These are phyloP conservation scores for Tulasnella sp. DNA, from an alignment of 768 basidiomycete species.

Conservation along the genomic window DNA sequence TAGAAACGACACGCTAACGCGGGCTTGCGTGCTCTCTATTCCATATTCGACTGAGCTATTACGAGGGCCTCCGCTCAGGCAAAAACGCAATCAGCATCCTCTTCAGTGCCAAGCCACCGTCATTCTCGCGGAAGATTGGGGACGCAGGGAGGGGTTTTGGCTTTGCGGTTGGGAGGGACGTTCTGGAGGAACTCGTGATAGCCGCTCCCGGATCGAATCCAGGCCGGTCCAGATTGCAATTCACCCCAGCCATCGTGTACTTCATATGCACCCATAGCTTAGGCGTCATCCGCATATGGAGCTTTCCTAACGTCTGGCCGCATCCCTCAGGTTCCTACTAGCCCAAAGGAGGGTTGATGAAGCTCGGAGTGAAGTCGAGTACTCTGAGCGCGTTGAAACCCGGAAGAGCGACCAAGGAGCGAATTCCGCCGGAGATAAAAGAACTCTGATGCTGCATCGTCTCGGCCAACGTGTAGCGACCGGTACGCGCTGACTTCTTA, in stretches of 20 bases:
- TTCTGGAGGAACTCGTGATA: conserved; percentile 87
- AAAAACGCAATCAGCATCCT: conserved; percentile 95
- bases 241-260: not conserved
- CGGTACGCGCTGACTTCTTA: no score
- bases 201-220: conserved; percentile 75
- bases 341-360: not conserved
- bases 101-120: conserved; percentile 83
- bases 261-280: no score
- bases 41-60: conserved; percentile 97
- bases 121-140: conserved; percentile 97
- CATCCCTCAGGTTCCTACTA: not conserved
- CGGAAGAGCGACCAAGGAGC: not conserved
- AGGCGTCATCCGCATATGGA: no score
- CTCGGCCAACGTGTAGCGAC: no score
- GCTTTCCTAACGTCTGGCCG: not conserved
- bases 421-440: not conserved
- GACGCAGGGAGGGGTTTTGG: conserved; percentile 99
- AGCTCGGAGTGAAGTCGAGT: conserved; percentile 7
- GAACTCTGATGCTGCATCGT: not conserved
- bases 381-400: conserved; percentile 22
- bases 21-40: conserved; percentile 92
- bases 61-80: conserved; percentile 88
- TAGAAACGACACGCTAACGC: conserved; percentile 56
- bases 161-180: conserved; percentile 93
- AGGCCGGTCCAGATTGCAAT: conserved; percentile 42